A percentile compares a stretch with the other conserved stretches of the same genome.
phyloP scores from a whole-genome alignment of 805 yeast genomes.

The Schwanniomyces yamadae region DNA sequence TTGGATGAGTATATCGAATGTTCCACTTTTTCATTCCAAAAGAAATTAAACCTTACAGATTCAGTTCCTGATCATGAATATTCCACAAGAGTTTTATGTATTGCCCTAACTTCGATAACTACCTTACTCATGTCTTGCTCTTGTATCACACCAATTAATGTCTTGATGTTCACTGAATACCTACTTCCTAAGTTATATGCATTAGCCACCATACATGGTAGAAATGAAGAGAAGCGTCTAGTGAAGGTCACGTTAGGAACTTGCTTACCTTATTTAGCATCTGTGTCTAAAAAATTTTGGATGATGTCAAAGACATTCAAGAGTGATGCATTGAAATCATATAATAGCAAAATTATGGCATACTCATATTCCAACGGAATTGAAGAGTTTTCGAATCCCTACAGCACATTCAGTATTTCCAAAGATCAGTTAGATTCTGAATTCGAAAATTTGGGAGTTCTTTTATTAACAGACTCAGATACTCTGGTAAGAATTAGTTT shows the following conservation, averaged over 20 bases:
- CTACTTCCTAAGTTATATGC: slow-evolving; percentile 63
- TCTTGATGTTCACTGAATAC: slow-evolving; percentile 76
- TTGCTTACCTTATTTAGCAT: slow-evolving; percentile 71
- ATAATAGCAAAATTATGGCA: slow-evolving; percentile 7
- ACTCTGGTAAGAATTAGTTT: slow-evolving; percentile 68
- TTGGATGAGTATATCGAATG: slow-evolving; percentile 54
- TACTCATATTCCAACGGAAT: slow-evolving; percentile 18
- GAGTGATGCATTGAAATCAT: slow-evolving; percentile 11
- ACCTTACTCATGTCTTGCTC: slow-evolving; percentile 66
- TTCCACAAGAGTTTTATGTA: slow-evolving; percentile 61
- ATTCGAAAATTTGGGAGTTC: slow-evolving; percentile 65
- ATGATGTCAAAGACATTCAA: slow-evolving; percentile 57
- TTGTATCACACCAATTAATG: slow-evolving; percentile 70
- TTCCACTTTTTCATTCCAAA: slow-evolving; percentile 5
- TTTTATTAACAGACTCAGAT: slow-evolving; percentile 67
- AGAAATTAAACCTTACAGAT: background rate
- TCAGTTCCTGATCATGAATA: background rate
- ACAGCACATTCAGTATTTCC: slow-evolving; percentile 21
- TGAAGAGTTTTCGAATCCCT: slow-evolving; percentile 18
- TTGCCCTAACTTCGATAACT: slow-evolving; percentile 63
- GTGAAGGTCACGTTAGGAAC: slow-evolving; percentile 67
- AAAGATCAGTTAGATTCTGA: slow-evolving; percentile 47
- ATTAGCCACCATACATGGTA: slow-evolving; percentile 12
- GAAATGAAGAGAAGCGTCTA: slow-evolving; percentile 16
- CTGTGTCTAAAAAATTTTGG: slow-evolving; percentile 59